Evolutionary conservation across 257 asterid genomes (phyloP), one percentile per base, ranked within the genome.

Genomic region (Lycium ferocissimum): DNA sequence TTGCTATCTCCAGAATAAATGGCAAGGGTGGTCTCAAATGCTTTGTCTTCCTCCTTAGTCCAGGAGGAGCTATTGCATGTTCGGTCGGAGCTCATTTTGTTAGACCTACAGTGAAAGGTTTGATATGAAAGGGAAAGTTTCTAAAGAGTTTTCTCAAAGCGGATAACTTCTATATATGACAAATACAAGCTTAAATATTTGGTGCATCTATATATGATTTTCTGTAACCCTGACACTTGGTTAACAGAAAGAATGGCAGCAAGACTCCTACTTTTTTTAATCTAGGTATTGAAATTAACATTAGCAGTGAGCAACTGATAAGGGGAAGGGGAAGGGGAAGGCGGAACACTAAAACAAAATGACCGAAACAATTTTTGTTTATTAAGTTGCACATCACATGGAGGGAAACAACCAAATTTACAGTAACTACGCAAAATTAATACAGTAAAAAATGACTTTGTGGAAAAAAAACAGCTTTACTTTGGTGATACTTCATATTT

Each of bases 31-130:
- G 65, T 59, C 22, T 59, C 65, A 59, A 59, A 59, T 17, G 65
- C 65, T 59, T 20, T 59, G 65, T 59, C 65, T 59, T 59, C 65
- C 83, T 90, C 91, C 85, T 61, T 62, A 7, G 65, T 17, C 26
- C 26, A 59, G 22, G 65, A 59, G 65, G 65, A 59, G 65, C 26
- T 17, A 59, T 59, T 59, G 65, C 65, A 59, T 59, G 33, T 59
- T 20, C 17, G 43, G 43, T 59, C 33, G 2, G 65, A 7, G 65
- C n/a, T 59, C 65, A 59, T 59, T 59, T 59, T 59, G 65, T 59
- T 59, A 7, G 26, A 59, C 5, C 33, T 17, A 59, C 4, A 17
- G 65, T 59, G 33, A n/a, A 49, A 49, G n/a, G 8, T 59, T n/a
- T 6, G 11, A 59, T 7, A n/a, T 7, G 10, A 59, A 59, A 59